phyloP scores from a whole-genome alignment of 176 grass and related monocot genomes.

The Tillandsia leiboldiana region DNA sequence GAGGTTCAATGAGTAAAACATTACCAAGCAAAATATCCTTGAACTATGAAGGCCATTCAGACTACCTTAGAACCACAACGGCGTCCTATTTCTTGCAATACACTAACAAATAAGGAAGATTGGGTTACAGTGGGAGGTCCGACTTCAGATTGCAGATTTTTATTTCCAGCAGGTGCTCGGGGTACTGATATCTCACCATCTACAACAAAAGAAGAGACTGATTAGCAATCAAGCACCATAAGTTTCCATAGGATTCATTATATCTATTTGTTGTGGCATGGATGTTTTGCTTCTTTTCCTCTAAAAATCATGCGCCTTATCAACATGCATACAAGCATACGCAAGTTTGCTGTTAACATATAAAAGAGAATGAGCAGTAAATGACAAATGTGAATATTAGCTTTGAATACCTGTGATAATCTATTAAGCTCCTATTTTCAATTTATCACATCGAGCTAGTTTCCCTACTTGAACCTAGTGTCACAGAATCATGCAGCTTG shows the following conservation, averaged over 20 bases:
- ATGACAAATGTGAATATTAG: not conserved
- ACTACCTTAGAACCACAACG: conserved; percentile 64
- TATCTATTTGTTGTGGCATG: too few species aligned
- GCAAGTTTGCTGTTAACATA: not conserved
- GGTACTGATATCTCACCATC: conserved; percentile 41
- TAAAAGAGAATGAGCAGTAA: not conserved
- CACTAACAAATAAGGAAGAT: conserved; percentile 48
- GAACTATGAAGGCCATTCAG: not conserved
- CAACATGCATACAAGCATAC: too few species aligned
- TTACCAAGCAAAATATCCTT: conserved; percentile 7
- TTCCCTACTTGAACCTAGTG: too few species aligned
- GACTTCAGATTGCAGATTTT: conserved; percentile 36
- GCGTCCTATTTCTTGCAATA: conserved; percentile 74
- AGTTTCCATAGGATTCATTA: too few species aligned
- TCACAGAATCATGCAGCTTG: too few species aligned
- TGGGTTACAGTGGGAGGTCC: conserved; percentile 25
- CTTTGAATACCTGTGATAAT: not conserved
- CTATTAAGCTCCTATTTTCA: not conserved
- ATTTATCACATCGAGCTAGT: too few species aligned
- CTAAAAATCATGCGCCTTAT: too few species aligned
- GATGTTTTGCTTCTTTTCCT: too few species aligned
- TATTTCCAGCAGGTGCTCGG: conserved; percentile 33
- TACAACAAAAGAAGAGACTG: conserved; percentile 31
- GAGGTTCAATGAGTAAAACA: not conserved
- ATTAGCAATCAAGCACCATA: not conserved